Percentiles rank a stretch among this genome's conserved stretches.
These are phyloP conservation scores for Rostrohypoxylon terebratum DNA, from an alignment of 495 filamentous ascomycete species.

Conservation along the genomic window DNA sequence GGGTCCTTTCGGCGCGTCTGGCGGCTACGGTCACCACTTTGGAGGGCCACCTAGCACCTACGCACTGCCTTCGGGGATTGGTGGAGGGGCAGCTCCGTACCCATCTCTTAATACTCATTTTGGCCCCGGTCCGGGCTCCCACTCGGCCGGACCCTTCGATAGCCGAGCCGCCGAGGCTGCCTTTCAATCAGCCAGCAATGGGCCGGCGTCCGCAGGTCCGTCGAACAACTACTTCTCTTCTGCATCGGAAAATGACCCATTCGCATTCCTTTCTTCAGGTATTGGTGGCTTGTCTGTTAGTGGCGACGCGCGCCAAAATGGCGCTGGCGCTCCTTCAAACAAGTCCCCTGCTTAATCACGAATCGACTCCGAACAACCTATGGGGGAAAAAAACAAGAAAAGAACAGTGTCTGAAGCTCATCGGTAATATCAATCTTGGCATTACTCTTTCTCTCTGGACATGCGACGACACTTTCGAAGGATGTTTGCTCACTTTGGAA, in stretches of 20 bases:
- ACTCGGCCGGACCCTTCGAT: conserved; percentile 90
- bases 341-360: conserved; percentile 70
- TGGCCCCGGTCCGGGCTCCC: conserved; percentile 75
- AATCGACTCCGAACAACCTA: conserved; percentile 1
- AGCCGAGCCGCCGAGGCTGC: conserved; percentile 92
- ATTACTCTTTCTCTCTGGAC: conserved; percentile 51
- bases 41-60: conserved; percentile 91
- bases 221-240: conserved; percentile 68
- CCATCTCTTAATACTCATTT: conserved; percentile 84
- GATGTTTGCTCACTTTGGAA: conserved; percentile 52
- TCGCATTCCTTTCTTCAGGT: conserved; percentile 87
- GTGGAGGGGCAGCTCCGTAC: conserved; percentile 81
- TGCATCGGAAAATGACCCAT: conserved; percentile 79
- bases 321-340: conserved; percentile 68
- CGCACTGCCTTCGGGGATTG: conserved; percentile 88
- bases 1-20: conserved; percentile 75
- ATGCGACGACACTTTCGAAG: conserved; percentile 51
- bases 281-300: conserved; percentile 84
- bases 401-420: conserved; percentile 23
- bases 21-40: conserved; percentile 87
- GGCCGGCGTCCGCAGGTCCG: conserved; percentile 71
- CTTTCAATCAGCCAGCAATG: conserved; percentile 86
- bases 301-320: conserved; percentile 85
- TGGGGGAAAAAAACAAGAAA: neutral
- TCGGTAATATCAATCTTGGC: conserved; percentile 54